phyloP scores from a whole-genome alignment of 495 filamentous ascomycete species.

The Thermochaetoides thermophila region DNA sequence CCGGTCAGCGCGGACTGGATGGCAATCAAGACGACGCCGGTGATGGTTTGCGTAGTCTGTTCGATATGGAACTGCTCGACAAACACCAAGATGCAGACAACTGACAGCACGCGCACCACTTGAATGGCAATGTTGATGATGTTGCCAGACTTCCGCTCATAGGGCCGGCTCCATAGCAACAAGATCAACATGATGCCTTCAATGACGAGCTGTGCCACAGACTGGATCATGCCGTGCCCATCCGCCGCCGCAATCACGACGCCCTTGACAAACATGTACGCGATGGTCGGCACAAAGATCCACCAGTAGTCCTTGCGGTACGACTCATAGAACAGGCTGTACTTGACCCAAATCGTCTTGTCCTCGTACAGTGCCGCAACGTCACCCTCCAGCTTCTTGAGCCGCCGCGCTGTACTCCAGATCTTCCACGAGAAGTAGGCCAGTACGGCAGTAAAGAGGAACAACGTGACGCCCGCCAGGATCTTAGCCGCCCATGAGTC shows the following conservation, averaged over 20 bases:
- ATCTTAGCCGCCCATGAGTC: conserved; percentile 92
- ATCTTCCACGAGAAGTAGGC: conserved; percentile 73
- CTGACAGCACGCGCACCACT: conserved; percentile 82
- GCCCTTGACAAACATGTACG: conserved; percentile 88
- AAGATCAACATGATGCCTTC: conserved; percentile 57
- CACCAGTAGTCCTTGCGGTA: conserved; percentile 93
- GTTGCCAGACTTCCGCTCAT: conserved; percentile 68
- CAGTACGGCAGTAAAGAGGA: conserved; percentile 62
- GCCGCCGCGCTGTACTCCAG: conserved; percentile 55
- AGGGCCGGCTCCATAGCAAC: conserved; percentile 74
- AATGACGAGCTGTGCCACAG: conserved; percentile 61
- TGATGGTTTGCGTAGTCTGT: conserved; percentile 88
- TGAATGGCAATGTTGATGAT: conserved; percentile 92
- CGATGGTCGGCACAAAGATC: conserved; percentile 80
- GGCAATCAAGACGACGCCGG: conserved; percentile 75
- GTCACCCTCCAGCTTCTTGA: conserved; percentile 64
- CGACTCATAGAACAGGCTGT: conserved; percentile 92
- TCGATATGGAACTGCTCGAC: conserved; percentile 83
- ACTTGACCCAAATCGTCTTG: conserved; percentile 84
- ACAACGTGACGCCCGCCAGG: conserved; percentile 70
- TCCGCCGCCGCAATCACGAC: conserved; percentile 75
- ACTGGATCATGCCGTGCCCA: conserved; percentile 73
- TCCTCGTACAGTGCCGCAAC: conserved; percentile 63
- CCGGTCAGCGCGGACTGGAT: conserved; percentile 77
- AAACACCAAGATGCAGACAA: conserved; percentile 80